Evolutionary conservation across 2,329 filamentous ascomycete genomes (phyloP).

Genomic region (Lachnellula suecica): DNA sequence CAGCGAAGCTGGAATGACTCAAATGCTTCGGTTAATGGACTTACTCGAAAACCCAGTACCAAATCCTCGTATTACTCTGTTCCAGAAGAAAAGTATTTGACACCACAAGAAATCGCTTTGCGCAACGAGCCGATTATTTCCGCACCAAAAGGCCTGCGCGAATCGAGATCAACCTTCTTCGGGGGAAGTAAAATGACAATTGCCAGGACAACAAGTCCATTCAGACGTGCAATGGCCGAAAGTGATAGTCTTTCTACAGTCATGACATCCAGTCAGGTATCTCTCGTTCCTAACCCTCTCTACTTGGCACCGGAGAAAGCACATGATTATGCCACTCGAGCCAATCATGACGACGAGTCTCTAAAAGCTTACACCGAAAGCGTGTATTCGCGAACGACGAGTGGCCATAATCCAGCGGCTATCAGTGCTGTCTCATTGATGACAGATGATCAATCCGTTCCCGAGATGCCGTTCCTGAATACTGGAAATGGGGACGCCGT

Average conservation of each 20-base stretch:
- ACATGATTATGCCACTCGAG: neutral
- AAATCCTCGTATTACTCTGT: conserved; percentile 21
- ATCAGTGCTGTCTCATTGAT: conserved; percentile 20
- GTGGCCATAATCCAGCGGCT: conserved; percentile 23
- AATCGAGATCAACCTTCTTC: conserved; percentile 50
- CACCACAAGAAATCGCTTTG: conserved; percentile 29
- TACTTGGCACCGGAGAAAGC: conserved; percentile 6
- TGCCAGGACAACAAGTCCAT: conserved; percentile 56
- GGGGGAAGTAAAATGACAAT: conserved; percentile 50
- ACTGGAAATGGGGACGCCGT: conserved; percentile 34
- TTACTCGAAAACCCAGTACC: too few relatives aligned
- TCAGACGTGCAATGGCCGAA: conserved; percentile 46
- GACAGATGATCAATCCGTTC: conserved; percentile 9
- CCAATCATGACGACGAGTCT: neutral
- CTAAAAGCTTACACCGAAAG: conserved; percentile 29
- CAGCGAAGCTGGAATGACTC: neutral
- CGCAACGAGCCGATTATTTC: conserved; percentile 27
- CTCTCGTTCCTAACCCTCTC: conserved; percentile 10
- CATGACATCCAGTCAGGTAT: neutral
- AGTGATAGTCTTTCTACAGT: conserved; percentile 13
- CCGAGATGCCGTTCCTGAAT: conserved; percentile 6
- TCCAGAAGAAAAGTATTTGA: conserved; percentile 13
- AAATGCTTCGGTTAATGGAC: neutral
- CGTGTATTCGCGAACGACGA: conserved; percentile 34
- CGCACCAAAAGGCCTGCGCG: conserved; percentile 34